These are phyloP conservation scores for Hermanozyma aechmeae DNA, from an alignment of 805 yeast species.

Conservation along the genomic window DNA sequence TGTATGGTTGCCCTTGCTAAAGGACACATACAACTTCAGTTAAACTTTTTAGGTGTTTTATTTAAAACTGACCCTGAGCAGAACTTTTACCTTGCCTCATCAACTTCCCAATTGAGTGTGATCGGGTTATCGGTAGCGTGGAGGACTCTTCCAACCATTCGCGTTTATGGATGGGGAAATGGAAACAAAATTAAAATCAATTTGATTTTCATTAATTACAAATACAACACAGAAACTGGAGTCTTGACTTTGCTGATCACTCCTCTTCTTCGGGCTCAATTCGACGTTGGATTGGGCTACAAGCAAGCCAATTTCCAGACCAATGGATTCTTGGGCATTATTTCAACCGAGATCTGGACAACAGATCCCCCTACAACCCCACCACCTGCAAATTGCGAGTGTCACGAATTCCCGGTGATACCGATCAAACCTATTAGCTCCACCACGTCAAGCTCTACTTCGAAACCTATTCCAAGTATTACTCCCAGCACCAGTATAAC, in stretches of 20 bases:
- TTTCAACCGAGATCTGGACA: background rate
- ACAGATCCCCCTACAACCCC: background rate
- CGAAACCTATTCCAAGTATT: no score
- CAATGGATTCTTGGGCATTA: background rate
- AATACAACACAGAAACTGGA: background rate
- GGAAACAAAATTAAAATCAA: background rate
- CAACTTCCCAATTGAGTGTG: background rate
- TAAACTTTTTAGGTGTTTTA: background rate
- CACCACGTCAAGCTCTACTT: no score
- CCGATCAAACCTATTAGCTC: background rate
- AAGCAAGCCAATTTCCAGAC: background rate
- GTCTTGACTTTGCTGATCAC: background rate
- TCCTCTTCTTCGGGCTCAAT: background rate
- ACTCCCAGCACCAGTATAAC: no score
- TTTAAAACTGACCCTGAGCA: background rate
- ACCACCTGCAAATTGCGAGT: background rate
- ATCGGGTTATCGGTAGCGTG: background rate
- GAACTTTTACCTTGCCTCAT: background rate
- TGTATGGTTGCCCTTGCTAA: constrained; percentile 10
- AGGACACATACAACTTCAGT: background rate
- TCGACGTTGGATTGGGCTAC: background rate
- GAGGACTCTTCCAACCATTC: background rate
- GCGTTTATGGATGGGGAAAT: background rate
- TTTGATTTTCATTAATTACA: background rate
- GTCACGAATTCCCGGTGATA: background rate